These are phyloP conservation scores for Neonectria faginata DNA, from an alignment of 2,329 filamentous ascomycete genomes.

Conservation along the genomic window DNA sequence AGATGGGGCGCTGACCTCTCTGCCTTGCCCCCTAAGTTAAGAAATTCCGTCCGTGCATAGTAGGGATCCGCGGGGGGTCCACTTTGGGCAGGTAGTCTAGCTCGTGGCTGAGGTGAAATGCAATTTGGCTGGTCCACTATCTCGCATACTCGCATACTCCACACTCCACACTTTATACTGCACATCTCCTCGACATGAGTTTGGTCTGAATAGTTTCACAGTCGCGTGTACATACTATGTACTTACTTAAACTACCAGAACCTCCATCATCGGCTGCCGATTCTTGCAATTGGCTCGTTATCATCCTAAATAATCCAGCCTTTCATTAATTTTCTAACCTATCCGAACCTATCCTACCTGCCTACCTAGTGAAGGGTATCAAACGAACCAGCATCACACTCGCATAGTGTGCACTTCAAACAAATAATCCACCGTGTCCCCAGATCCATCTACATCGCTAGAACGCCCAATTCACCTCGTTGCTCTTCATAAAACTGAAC, in stretches of 20 bases:
- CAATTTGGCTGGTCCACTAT: not conserved
- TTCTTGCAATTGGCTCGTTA: not conserved
- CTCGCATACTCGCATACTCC: constrained; percentile 14
- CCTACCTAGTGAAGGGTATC: constrained; percentile 25
- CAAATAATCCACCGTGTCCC: constrained; percentile 1
- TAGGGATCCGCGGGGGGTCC: not conserved
- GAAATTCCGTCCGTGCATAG: not conserved
- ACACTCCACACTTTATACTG: too few relatives aligned
- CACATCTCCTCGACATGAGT: too few relatives aligned
- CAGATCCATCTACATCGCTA: constrained; percentile 16
- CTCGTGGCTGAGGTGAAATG: constrained; percentile 20
- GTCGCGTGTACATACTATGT: not conserved
- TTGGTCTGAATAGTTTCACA: too few relatives aligned
- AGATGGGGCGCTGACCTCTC: constrained; percentile 9
- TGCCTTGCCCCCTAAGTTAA: not conserved
- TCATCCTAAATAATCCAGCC: not conserved
- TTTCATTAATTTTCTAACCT: not conserved
- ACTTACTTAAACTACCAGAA: not conserved
- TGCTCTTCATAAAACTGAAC: not conserved
- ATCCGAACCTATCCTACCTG: constrained; percentile 4
- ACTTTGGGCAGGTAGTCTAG: not conserved
- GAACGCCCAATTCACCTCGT: constrained; percentile 13
- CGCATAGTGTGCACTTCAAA: constrained; percentile 9
- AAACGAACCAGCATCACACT: constrained; percentile 20
- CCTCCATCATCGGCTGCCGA: not conserved